Evolutionary conservation across 305 asterid genomes (phyloP), one percentile per base, ranked within the genome.

Genomic region (Solanum hybrid): DNA sequence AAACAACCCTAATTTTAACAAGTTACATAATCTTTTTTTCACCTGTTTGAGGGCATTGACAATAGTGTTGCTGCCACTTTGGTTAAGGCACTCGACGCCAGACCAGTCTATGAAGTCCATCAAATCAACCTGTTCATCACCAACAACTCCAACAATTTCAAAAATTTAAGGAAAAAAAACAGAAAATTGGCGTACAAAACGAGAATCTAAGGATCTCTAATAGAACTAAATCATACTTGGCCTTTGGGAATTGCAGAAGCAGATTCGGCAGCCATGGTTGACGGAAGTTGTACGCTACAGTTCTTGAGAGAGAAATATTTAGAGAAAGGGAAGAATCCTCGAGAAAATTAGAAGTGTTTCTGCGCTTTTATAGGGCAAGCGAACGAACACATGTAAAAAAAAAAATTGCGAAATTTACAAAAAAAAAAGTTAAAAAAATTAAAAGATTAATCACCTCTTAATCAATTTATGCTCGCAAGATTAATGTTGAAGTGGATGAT

Each of bases 41-140:
- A 96, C 99, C 98, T 95, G 96, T 90, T 96, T 97, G 92, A 97
- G 97, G 92, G 99, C 98, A 88, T 96, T 96, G 29, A 95, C 83
- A 76, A 96, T 92, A 87, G 99, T 89, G 92, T 95, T 92, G 68
- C 91, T 89, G 89, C 93, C 79, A 90, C 93, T 95, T 88, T 96
- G 98, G 90, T 97, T 97, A 89, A 97, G 96, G 91, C 98, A 97
- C 92, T 97, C 98, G 38, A 97, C 98, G 24, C 98, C 93, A n/a
- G 97, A 91, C 99, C 99, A 97, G 92, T 97, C 97, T 76, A 96
- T 93, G 82, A 93, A 97, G 92, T 96, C 98, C 90, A 94, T 91
- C 79, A 96, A 95, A 95, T 96, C 99, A 80, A 95, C 97, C 99
- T 97, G 92, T 33, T 78, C 86, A 61, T 31, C 45, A 11, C 33